These are phyloP conservation scores for Eucalyptus marginata DNA, from an alignment of 345 rosid species.

Conservation along the genomic window DNA sequence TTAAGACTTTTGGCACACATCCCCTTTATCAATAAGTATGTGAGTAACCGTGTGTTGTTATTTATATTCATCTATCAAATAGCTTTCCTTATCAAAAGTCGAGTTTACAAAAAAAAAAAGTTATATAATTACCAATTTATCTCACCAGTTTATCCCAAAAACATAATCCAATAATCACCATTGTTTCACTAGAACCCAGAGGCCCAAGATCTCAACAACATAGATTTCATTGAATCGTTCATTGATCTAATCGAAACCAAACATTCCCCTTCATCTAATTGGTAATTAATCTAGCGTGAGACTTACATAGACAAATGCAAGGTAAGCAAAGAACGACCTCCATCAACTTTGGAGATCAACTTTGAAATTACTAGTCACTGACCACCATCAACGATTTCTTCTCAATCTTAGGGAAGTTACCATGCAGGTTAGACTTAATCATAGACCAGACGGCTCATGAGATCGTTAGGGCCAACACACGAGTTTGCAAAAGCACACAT, in stretches of 20 bases:
- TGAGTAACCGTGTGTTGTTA: neutral
- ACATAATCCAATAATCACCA: neutral
- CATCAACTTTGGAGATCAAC: too few relatives aligned
- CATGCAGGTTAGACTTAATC: neutral
- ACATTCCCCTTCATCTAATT: neutral
- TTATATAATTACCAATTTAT: neutral
- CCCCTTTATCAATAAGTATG: neutral
- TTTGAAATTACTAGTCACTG: neutral
- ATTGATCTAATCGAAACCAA: too few relatives aligned
- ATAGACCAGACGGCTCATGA: neutral
- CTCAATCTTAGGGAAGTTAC: neutral
- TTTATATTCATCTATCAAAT: fast-evolving
- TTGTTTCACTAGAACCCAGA: neutral
- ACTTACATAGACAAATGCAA: neutral
- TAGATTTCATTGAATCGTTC: neutral
- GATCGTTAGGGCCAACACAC: neutral
- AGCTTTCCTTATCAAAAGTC: neutral
- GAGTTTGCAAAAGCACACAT: neutral
- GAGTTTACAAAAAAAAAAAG: neutral
- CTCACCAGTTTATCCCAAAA: neutral
- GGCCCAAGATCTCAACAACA: neutral
- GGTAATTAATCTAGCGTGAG: neutral
- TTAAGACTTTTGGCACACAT: neutral
- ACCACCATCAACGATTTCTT: neutral
- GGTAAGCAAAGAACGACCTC: too few relatives aligned